A percentile compares a stretch with the other conserved stretches of the same genome.
Evolutionary conservation across 176 grass and related monocot species (phyloP).

Genomic region (Triticum timopheevii): DNA sequence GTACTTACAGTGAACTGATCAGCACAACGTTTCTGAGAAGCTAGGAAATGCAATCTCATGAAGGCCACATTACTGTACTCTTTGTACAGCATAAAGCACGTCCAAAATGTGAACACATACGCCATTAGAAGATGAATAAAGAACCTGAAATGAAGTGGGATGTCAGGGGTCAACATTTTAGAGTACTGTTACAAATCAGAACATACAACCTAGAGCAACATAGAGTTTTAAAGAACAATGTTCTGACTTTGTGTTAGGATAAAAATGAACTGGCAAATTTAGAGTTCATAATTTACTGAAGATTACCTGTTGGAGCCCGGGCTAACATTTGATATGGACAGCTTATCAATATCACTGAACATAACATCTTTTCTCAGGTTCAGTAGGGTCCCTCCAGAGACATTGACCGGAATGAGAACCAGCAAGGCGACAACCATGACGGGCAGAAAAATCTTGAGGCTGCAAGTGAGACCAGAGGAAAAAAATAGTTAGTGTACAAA

Average conservation of each 20-base stretch:
- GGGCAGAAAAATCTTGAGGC: conserved; percentile 92
- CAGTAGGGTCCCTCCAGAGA: conserved; percentile 82
- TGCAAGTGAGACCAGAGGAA: conserved; percentile 29
- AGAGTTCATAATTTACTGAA: not conserved
- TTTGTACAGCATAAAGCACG: conserved; percentile 81
- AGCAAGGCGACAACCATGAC: conserved; percentile 63
- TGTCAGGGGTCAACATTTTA: not conserved
- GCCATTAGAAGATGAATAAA: conserved; percentile 89
- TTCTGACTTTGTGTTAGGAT: not conserved
- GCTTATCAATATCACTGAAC: conserved; percentile 89
- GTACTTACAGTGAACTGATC: conserved; percentile 94
- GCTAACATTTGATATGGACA: conserved; percentile 97
- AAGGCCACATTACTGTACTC: conserved; percentile 87
- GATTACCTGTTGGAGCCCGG: conserved; percentile 84
- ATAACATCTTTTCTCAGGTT: conserved; percentile 66
- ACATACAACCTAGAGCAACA: not conserved
- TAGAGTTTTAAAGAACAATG: not conserved
- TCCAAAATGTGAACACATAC: conserved; percentile 94
- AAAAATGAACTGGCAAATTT: not conserved
- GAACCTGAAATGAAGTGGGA: conserved; percentile 57
- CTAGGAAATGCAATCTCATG: conserved; percentile 98
- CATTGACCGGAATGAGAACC: conserved; percentile 88
- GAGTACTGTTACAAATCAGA: not conserved
- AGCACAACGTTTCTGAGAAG: conserved; percentile 76
- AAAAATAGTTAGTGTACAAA: not conserved